phyloP scores from a whole-genome alignment of 1,139 yeast species.

The Pichia inconspicua region DNA sequence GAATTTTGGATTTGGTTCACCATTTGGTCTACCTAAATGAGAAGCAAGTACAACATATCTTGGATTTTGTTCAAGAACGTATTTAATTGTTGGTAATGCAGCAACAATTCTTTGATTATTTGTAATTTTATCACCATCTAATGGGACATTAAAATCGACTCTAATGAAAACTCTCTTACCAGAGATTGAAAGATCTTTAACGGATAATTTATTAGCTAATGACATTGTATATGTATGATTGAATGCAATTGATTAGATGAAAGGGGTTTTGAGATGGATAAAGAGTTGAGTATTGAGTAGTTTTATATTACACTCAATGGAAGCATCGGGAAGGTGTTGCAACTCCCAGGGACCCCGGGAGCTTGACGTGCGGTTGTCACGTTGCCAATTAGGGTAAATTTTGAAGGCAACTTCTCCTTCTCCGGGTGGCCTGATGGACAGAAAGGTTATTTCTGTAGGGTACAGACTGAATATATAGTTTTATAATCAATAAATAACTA shows the following conservation, averaged over 20 bases:
- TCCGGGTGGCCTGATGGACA: conserved; percentile 11
- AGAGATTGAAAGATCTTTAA: conserved; percentile 76
- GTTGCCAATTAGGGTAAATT: neutral
- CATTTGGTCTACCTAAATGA: conserved; percentile 97
- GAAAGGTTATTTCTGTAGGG: neutral
- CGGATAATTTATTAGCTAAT: conserved; percentile 82
- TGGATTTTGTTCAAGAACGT: conserved; percentile 83
- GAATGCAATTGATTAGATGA: neutral
- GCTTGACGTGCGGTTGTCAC: neutral
- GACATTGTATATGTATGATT: conserved; percentile 44
- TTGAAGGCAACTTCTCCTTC: neutral
- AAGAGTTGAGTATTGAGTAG: too few relatives aligned
- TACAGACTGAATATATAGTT: neutral
- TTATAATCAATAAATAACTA: neutral
- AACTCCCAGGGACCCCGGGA: neutral
- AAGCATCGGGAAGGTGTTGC: neutral
- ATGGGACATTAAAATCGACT: conserved; percentile 75
- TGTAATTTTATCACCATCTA: conserved; percentile 92
- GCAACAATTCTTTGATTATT: conserved; percentile 98
- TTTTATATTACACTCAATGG: too few relatives aligned
- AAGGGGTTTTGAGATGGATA: neutral
- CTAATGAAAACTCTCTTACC: conserved; percentile 30
- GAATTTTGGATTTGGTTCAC: conserved; percentile 73
- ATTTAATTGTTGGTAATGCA: conserved; percentile 93
- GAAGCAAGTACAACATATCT: conserved; percentile 87